Evolutionary conservation across 2,329 filamentous ascomycete species (phyloP), one percentile per base, ranked within the genome.

Genomic region (Nemania serpens): DNA sequence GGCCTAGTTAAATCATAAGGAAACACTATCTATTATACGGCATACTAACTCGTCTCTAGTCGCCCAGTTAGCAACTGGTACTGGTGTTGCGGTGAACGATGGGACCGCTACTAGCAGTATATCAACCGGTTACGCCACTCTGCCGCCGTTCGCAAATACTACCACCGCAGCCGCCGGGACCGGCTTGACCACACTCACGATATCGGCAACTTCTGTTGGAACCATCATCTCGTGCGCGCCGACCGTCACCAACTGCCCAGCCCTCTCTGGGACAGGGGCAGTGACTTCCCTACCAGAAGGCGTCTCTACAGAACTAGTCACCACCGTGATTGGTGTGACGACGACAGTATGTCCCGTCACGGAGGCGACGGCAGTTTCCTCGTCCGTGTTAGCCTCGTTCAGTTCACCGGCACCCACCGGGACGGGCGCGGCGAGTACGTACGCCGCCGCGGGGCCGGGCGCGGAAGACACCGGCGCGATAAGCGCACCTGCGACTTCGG

Each of bases 261-360:
- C 66, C 13, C 62, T 65, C 6, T 63, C 65, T 10, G 65, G 70
- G 13, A 69, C 64, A 5, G 64, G 62, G 9, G 66, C 58, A 10
- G 60, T 72, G 9, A 41, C 61, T 34, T 62, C 56, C 20, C 29
- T 59, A 10, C 50, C 50, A 18, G 67, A 61, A 41, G 69, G 67
- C 15, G 65, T 68, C 37, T 69, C 67, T 11, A 73, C 70, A n/a
- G 62, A 71, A 7, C 43, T 71, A 2, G 51, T 70, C 39, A 73
- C 72, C 10, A 66, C 53, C 13, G 68, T 71, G 20, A 55, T 73
- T 48, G 70, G 64, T 36, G 20, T 73, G 13, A 73, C 70, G 10
- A 73, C 71, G 10, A 73, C 69, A 2, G 67, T 72, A 20, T 72
- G 71, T 58, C 69, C 70, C 18, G 67, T 73, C 36, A 66, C 68